phyloP scores from a whole-genome alignment of 176 grass and related monocot genomes.

The Bonia amplexicaulis region DNA sequence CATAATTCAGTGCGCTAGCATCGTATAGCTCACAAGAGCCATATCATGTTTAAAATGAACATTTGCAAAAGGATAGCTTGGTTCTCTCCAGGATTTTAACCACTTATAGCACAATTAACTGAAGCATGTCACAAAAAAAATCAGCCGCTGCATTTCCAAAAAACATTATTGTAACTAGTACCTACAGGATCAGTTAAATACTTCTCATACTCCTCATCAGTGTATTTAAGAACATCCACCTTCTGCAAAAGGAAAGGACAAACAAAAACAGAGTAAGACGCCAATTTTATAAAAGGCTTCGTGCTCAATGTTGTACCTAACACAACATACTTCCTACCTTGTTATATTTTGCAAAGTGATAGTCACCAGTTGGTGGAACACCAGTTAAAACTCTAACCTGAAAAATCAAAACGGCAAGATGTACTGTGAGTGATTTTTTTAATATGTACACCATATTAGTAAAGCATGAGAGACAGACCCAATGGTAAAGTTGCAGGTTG shows the following conservation, averaged over 20 bases:
- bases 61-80: not conserved
- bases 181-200: constrained; percentile 93
- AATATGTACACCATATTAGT: constrained; percentile 13
- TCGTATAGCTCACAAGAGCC: not conserved
- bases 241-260: constrained; percentile 58
- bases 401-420: constrained; percentile 10
- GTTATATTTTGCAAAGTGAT: constrained; percentile 93
- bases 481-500: constrained; percentile 85
- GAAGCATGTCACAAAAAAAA: not conserved
- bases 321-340: constrained; percentile 46
- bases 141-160: not conserved
- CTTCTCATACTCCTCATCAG: constrained; percentile 94
- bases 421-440: constrained; percentile 3
- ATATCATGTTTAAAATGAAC: not conserved
- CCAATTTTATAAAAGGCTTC: not conserved
- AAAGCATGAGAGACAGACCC: constrained; percentile 55
- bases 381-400: constrained; percentile 92
- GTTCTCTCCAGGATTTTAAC: not conserved
- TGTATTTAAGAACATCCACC: constrained; percentile 84
- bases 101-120: not conserved
- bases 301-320: not conserved
- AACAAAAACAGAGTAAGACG: constrained; percentile 19
- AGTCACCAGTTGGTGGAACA: constrained; percentile 81
- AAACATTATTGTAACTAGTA: constrained; percentile 34
- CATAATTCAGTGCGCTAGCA: not conserved